Evolutionary conservation across 129 eudicot species (phyloP).

Genomic region (Artemisia tridentata): DNA sequence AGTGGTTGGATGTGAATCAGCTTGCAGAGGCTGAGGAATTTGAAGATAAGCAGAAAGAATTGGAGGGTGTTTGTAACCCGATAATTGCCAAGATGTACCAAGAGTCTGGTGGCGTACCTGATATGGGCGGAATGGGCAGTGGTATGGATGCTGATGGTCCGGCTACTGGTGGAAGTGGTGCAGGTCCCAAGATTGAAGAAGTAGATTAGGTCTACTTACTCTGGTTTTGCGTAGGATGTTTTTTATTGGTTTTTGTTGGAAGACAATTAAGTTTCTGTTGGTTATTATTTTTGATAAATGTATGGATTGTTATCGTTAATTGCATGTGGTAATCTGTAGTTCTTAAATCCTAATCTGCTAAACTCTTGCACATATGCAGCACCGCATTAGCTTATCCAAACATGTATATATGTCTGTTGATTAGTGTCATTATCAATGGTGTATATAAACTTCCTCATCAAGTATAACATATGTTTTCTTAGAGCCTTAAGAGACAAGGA

Average conservation of each 20-base stretch:
- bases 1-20: constrained; percentile 22
- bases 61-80: constrained; percentile 14
- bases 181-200: constrained; percentile 46
- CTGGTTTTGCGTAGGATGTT: not conserved
- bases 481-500: too few species aligned
- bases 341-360: too few species aligned
- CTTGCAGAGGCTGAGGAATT: constrained; percentile 16
- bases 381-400: too few species aligned
- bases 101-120: constrained; percentile 4
- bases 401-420: too few species aligned
- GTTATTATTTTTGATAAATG: not conserved
- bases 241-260: not conserved
- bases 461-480: too few species aligned
- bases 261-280: not conserved
- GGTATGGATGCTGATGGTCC: constrained; percentile 4
- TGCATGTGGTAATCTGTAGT: too few species aligned
- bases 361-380: too few species aligned
- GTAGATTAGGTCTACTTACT: constrained; percentile 23
- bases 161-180: constrained; percentile 28
- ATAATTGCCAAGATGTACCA: constrained; percentile 7
- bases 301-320: not conserved
- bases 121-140: constrained; percentile 1
- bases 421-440: too few species aligned
- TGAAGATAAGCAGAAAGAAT: constrained; percentile 13
- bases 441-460: too few species aligned